phyloP scores from a whole-genome alignment of 768 basidiomycete genomes.

The Boletus sp. region DNA sequence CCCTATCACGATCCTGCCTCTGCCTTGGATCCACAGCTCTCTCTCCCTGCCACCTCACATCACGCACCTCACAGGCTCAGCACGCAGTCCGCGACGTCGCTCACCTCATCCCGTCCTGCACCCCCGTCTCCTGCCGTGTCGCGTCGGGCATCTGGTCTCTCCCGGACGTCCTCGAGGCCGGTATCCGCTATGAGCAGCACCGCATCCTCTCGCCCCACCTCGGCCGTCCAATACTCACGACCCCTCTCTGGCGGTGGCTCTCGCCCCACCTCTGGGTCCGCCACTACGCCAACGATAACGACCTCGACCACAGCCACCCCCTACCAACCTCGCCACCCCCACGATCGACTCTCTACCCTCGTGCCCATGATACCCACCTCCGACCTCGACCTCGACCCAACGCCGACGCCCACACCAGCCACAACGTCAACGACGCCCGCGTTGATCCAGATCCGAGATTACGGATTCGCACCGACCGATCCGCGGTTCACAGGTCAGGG shows the following conservation, averaged over 20 bases:
- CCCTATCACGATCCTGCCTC: not conserved
- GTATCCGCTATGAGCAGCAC: slow-evolving; percentile 17
- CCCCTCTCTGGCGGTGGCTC: slow-evolving; percentile 5
- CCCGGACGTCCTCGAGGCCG: slow-evolving; percentile 27
- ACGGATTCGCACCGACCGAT: slow-evolving; percentile 42
- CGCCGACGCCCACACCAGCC: not conserved
- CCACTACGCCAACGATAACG: not conserved
- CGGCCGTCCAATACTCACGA: slow-evolving; percentile 7
- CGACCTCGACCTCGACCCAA: not conserved
- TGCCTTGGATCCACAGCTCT: slow-evolving; percentile 1
- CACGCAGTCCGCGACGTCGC: slow-evolving; percentile 30
- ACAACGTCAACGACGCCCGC: not conserved
- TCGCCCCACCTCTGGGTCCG: not conserved
- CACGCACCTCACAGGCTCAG: slow-evolving; percentile 17
- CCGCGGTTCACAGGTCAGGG: slow-evolving; percentile 44
- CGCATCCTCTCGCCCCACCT: slow-evolving; percentile 20
- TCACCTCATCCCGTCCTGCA: slow-evolving; percentile 54
- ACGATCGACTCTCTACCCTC: not conserved
- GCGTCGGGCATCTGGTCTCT: slow-evolving; percentile 37
- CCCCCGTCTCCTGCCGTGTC: slow-evolving; percentile 59
- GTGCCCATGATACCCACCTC: not conserved
- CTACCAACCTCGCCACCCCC: not conserved
- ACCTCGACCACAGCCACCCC: not conserved
- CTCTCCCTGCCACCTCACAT: slow-evolving; percentile 1
- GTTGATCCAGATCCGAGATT: slow-evolving; percentile 50